Evolutionary conservation across 768 basidiomycete species (phyloP).

Genomic region (Mrakia frigida): DNA sequence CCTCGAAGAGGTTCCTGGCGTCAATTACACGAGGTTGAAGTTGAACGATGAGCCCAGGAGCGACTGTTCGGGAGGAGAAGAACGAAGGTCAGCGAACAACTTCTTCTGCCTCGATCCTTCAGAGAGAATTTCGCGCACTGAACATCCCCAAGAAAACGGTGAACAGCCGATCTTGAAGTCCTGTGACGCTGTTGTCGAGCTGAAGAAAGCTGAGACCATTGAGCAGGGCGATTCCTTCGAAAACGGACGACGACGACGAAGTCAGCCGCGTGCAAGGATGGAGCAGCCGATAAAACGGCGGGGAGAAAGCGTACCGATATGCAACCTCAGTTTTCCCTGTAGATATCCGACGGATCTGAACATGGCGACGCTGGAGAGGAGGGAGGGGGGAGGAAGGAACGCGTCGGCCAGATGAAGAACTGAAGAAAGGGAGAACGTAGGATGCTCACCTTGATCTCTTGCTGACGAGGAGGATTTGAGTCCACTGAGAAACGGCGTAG

Average conservation of each 20-base stretch:
- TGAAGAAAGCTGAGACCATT: constrained; percentile 44
- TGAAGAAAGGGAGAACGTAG: background rate
- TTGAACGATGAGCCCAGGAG: constrained; percentile 29
- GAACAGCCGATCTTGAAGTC: constrained; percentile 29
- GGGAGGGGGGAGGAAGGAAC: background rate
- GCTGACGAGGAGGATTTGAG: constrained; percentile 32
- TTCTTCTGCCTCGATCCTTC: no score
- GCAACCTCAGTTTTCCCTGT: constrained; percentile 13
- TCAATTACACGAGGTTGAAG: constrained; percentile 43
- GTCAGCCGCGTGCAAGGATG: no score
- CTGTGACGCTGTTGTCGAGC: constrained; percentile 33
- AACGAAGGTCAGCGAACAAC: no score
- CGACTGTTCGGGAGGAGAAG: background rate
- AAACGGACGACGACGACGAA: no score
- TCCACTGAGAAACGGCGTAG: constrained; percentile 24
- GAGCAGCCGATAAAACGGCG: background rate
- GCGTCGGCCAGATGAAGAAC: background rate
- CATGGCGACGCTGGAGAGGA: constrained; percentile 25
- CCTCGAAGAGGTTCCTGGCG: constrained; percentile 44
- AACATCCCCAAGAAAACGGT: constrained; percentile 31
- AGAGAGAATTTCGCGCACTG: background rate
- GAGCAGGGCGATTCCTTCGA: constrained; percentile 27
- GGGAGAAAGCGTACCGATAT: background rate
- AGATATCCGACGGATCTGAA: background rate
- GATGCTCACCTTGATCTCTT: background rate